Base-by-base conservation (phyloP, 305 asterid genomes). In the Solanum chacoense region DNA sequence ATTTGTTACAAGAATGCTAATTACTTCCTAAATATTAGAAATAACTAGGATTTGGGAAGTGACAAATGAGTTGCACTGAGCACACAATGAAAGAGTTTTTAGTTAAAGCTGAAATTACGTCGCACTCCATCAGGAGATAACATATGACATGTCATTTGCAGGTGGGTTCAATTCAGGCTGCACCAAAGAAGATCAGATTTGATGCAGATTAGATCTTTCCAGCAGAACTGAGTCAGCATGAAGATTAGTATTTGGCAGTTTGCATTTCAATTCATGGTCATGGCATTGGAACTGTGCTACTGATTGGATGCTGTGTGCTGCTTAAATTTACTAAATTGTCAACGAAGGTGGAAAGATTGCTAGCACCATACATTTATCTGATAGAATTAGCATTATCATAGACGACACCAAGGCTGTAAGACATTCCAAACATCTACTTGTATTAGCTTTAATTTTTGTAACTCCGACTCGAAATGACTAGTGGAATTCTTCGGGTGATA, bases 161-260 rank as follows among this genome's bases (percentile, higher is more conserved):
- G 94, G 94, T 91, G 78, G 94, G 92, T 73, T 34, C 79, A 89
- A 50, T 18, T 89, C 92, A 88, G 29, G 50, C 92, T 35, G 89
- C 89, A 32, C 91, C 95, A 22, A 92, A 93, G 92, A 93, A 93
- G 92, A 93, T 90, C 72, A 93, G 75, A 77, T 93, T 93, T 34
- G 92, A 89, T 10, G 75, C 35, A 37, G 91, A 92, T 42, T 90
- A 90, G 85, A 83, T 16, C 34, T 40, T 16, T 26, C 28, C 86
- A 42, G 86, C 86, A 42, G 71, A 42, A 81, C 38, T 16, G 36
- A 81, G 26, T 0, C 67, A 40, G 85, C 67, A 80, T 40, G 37
- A 40, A 3, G 85, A 80, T 8, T 5, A 13, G 7, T 42, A 40
- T 26, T 26, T 4, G 67, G 69, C 69, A 80, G 16, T 80, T 80